These are phyloP conservation scores for Sarocladium oryzae DNA, from an alignment of 2,329 filamentous ascomycete genomes.

Conservation along the genomic window DNA sequence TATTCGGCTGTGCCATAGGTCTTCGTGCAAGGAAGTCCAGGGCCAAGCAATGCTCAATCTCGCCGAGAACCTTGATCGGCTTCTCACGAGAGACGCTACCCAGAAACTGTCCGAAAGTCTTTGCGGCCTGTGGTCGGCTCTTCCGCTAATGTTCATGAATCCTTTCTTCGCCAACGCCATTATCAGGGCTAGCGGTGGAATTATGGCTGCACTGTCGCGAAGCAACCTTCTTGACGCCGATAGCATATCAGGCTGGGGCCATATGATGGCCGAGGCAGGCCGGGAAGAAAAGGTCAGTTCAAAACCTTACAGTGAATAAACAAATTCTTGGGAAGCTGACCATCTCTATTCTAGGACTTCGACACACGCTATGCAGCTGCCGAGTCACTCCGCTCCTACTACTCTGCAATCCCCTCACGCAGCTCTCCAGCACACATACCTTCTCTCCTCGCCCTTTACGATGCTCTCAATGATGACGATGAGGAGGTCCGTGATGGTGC, in stretches of 20 bases:
- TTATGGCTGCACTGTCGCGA: constrained; percentile 30
- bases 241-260: constrained; percentile 37
- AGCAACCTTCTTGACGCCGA: constrained; percentile 11
- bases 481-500: constrained; percentile 73
- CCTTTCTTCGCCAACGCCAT: constrained; percentile 44
- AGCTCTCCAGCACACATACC: constrained; percentile 38
- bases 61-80: constrained; percentile 35
- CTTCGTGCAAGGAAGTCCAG: constrained; percentile 37
- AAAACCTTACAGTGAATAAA: not conserved
- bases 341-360: constrained; percentile 42
- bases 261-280: constrained; percentile 42
- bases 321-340: not conserved
- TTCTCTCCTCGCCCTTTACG: constrained; percentile 62
- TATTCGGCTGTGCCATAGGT: constrained; percentile 30
- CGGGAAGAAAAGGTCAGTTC: constrained; percentile 40
- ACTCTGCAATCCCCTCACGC: constrained; percentile 19
- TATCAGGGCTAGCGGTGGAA: constrained; percentile 39
- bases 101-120: constrained; percentile 22
- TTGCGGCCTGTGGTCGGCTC: constrained; percentile 32
- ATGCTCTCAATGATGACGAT: constrained; percentile 81
- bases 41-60: constrained; percentile 42
- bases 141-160: constrained; percentile 33
- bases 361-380: constrained; percentile 58
- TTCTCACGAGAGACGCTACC: constrained; percentile 20
- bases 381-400: constrained; percentile 48